These are phyloP conservation scores for Raffaelea ambrosiae DNA, from an alignment of 2,329 filamentous ascomycete species.

Conservation along the genomic window DNA sequence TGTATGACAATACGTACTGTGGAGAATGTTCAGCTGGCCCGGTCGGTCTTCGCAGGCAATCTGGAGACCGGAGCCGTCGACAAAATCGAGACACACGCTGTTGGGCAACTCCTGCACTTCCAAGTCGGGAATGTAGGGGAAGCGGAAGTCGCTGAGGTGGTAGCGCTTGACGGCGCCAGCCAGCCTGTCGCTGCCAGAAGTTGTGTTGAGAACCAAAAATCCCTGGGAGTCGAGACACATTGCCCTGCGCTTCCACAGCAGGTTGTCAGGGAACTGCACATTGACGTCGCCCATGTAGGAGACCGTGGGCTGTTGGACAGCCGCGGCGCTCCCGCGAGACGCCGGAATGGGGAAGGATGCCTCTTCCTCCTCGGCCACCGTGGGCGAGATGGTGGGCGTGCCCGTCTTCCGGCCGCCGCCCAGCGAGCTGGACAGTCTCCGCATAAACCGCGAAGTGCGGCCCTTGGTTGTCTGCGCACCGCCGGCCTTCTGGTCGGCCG, in stretches of 20 bases:
- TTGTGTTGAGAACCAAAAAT: slow-evolving; percentile 68
- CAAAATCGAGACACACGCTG: slow-evolving; percentile 58
- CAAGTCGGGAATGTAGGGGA: slow-evolving; percentile 75
- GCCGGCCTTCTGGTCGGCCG: slow-evolving; percentile 25
- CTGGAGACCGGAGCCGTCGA: slow-evolving; percentile 53
- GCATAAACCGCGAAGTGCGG: slow-evolving; percentile 49
- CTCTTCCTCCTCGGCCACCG: slow-evolving; percentile 40
- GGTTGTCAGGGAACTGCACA: slow-evolving; percentile 90
- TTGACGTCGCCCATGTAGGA: slow-evolving; percentile 84
- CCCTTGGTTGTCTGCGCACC: slow-evolving; percentile 29
- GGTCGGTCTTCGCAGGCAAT: slow-evolving; percentile 55
- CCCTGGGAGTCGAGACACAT: slow-evolving; percentile 79
- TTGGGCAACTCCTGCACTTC: slow-evolving; percentile 90
- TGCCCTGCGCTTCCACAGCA: slow-evolving; percentile 91
- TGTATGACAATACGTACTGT: slow-evolving; percentile 32
- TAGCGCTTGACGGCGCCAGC: slow-evolving; percentile 59
- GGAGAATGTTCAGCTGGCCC: slow-evolving; percentile 46
- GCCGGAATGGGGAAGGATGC: slow-evolving; percentile 14
- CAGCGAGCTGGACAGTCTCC: slow-evolving; percentile 47
- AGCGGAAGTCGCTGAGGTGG: slow-evolving; percentile 75
- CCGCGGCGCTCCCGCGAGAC: slow-evolving; percentile 8
- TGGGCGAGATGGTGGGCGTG: slow-evolving; percentile 38
- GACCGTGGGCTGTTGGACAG: slow-evolving; percentile 32
- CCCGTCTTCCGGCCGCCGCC: slow-evolving; percentile 36
- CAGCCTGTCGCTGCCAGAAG: slow-evolving; percentile 40